phyloP scores from a whole-genome alignment of 345 rosid genomes.

The Eucalyptus polyanthemos region DNA sequence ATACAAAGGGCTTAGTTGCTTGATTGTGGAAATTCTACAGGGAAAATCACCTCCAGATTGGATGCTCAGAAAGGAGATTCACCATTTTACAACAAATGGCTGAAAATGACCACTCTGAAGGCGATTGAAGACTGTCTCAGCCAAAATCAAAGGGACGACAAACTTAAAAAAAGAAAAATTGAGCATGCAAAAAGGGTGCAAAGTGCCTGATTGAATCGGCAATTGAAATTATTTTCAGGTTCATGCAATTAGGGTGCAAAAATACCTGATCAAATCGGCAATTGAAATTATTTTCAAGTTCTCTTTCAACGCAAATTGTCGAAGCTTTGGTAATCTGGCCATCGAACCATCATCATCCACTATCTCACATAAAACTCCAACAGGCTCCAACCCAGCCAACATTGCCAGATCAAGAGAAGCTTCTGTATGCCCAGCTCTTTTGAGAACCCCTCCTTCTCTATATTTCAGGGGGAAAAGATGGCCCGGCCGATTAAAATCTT shows the following conservation, averaged over 20 bases:
- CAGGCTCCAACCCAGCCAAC: slow-evolving; percentile 74
- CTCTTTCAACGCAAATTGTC: slow-evolving; percentile 47
- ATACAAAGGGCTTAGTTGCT: not conserved
- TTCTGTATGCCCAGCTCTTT: slow-evolving; percentile 98
- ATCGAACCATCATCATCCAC: slow-evolving; percentile 98
- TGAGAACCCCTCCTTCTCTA: slow-evolving; percentile 82
- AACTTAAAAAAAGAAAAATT: not conserved
- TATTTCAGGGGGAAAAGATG: slow-evolving; percentile 79
- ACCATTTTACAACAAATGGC: not conserved
- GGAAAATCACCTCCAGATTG: not conserved
- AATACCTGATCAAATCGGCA: slow-evolving; percentile 80
- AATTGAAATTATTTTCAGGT: slow-evolving; percentile 62
- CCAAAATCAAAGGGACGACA: not conserved
- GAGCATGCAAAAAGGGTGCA: not conserved
- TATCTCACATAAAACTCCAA: slow-evolving; percentile 72
- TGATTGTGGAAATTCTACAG: not conserved
- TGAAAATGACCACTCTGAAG: not conserved
- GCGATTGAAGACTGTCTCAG: not conserved
- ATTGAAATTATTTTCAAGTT: slow-evolving; percentile 68
- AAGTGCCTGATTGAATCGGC: slow-evolving; percentile 73
- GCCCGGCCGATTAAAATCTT: slow-evolving; percentile 83
- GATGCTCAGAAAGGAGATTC: not conserved
- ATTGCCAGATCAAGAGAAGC: slow-evolving; percentile 84
- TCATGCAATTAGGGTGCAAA: not conserved
- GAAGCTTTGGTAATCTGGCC: slow-evolving; percentile 89